These are phyloP conservation scores for Teratosphaeria nubilosa DNA, from an alignment of 2,329 filamentous ascomycete species.

Conservation along the genomic window DNA sequence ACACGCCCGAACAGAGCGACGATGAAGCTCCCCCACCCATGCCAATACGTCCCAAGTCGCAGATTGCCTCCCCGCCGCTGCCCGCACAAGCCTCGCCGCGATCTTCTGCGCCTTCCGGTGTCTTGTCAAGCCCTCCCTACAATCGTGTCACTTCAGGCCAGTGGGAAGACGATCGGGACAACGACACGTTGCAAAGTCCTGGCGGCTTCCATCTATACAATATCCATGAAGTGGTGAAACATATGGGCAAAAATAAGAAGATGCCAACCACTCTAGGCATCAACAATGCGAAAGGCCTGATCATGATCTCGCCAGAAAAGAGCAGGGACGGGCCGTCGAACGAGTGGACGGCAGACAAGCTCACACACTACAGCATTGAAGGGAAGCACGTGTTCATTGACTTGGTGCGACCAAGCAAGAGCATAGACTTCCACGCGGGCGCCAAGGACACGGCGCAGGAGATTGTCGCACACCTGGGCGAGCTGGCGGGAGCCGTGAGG, in stretches of 20 bases:
- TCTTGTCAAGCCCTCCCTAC: slow-evolving; percentile 46
- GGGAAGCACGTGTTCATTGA: slow-evolving; percentile 97
- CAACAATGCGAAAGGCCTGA: slow-evolving; percentile 76
- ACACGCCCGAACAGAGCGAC: slow-evolving; percentile 58
- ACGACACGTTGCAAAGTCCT: slow-evolving; percentile 31
- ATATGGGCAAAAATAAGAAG: slow-evolving; percentile 94
- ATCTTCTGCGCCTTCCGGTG: slow-evolving; percentile 29
- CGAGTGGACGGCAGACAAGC: slow-evolving; percentile 88
- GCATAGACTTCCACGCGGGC: slow-evolving; percentile 91
- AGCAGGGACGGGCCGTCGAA: slow-evolving; percentile 71
- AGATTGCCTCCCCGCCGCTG: slow-evolving; percentile 41
- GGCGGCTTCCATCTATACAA: slow-evolving; percentile 91
- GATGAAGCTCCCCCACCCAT: slow-evolving; percentile 50
- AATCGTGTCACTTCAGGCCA: slow-evolving; percentile 35
- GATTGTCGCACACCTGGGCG: slow-evolving; percentile 78
- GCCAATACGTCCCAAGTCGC: slow-evolving; percentile 52
- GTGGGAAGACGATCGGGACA: neutral
- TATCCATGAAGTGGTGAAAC: slow-evolving; percentile 93
- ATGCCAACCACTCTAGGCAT: slow-evolving; percentile 97
- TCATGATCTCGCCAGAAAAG: slow-evolving; percentile 84
- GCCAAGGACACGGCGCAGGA: slow-evolving; percentile 94
- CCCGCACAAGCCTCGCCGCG: slow-evolving; percentile 27
- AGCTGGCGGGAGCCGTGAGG: slow-evolving; percentile 74
- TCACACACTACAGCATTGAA: slow-evolving; percentile 96
- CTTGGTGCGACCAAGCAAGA: slow-evolving; percentile 82